Base-by-base conservation (phyloP, 352 stramenopile genomes). In the Pythium sukuiense region DNA sequence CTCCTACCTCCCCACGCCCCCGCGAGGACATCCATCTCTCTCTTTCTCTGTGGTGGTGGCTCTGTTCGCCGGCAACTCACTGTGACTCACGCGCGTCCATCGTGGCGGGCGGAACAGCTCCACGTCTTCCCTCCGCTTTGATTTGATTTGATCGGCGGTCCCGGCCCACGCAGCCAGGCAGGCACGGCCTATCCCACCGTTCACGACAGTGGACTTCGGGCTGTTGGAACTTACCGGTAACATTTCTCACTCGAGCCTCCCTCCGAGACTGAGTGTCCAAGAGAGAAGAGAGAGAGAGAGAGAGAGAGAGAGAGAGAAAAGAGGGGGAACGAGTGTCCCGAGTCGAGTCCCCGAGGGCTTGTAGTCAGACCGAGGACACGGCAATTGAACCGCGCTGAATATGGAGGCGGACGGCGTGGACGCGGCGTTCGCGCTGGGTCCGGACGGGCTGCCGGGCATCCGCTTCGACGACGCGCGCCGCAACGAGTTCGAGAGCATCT, bases 401-500 rank as follows among this genome's bases (percentile, higher is more conserved):
- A 45, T 66, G 49, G 32, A 67, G 43, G 58, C 39, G 29, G 64
- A 61, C 26, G 57, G 30, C 41, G 59, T 57, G 18, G 65, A 58
- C 33, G 41, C 33, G 14, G 50, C 39, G 20, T 65, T 70, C 56
- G 39, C 66, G 27, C 60, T 72, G n/a, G 72, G 65, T 11, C 56
- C 76, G 27, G 66, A 69, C 24, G 77, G 76, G 1, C 54, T 80
- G 37, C 77, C 72, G 37, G 55, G 66, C 20, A 61, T 90, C 13
- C 49, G 73, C 27, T 83, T 90, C 41, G 73, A 60, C 29, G 65
- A 60, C 9, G 64, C 73, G 52, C 68, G 72, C 11, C 76, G 72
- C 26, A 55, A 75, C 41, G 64, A 79, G n/a, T 76, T 76, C 65
- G 82, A 88, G 46, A 69, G 70, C 0, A 69, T 72, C 29, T 84